Percentiles rank a stretch among this genome's conserved stretches.
These are phyloP conservation scores for Cercospora sp. DNA, from an alignment of 2,329 filamentous ascomycete genomes.

Conservation along the genomic window DNA sequence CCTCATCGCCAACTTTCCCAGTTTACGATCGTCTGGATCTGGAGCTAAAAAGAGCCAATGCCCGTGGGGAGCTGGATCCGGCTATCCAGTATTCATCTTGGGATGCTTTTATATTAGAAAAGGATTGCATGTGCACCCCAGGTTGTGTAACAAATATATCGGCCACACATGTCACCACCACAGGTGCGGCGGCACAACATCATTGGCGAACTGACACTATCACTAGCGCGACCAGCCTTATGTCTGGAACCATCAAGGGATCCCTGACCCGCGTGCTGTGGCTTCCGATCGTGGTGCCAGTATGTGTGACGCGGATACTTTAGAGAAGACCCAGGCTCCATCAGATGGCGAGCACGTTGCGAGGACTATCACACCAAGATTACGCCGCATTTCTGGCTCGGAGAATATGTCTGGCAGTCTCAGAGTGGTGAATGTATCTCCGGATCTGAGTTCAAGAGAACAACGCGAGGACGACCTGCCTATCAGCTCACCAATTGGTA, in stretches of 20 bases:
- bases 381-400: constrained; percentile 17
- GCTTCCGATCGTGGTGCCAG: constrained; percentile 5
- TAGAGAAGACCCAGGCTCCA: not conserved
- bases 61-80: not conserved
- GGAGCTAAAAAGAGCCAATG: not conserved
- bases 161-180: not conserved
- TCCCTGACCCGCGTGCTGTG: constrained; percentile 3
- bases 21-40: not conserved
- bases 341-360: not conserved
- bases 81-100: not conserved
- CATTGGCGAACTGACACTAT: not conserved
- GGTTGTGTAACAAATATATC: not conserved
- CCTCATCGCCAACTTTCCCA: constrained; percentile 8
- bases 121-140: not conserved
- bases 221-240: constrained; percentile 1
- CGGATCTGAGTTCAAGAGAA: constrained; percentile 5
- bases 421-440: constrained; percentile 20
- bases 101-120: not conserved
- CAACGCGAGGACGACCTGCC: not conserved
- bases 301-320: constrained; percentile 16
- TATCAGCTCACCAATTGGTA: not conserved
- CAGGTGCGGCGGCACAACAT: not conserved
- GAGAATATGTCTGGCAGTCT: constrained; percentile 21
- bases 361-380: constrained; percentile 3
- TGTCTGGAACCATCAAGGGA: constrained; percentile 11